Conservation (phyloP, 345 rosid genomes). For the Noccaea bulbosa region DNA sequence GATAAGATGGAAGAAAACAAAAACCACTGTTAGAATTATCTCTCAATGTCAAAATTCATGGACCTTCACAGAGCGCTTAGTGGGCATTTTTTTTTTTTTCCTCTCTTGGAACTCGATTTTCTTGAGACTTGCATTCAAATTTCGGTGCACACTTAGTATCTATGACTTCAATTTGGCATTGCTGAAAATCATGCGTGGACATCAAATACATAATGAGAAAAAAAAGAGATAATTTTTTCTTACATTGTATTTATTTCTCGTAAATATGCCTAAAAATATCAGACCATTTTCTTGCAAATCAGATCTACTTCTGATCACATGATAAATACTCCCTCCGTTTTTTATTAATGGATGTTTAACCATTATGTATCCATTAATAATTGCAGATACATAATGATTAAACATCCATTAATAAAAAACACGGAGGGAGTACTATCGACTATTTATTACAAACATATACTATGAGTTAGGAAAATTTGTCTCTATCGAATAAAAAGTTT, state of each 20-base stretch:
- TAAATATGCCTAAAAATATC: not conserved
- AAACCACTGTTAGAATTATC: not conserved
- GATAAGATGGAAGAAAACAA: not conserved
- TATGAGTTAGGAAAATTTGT: not conserved
- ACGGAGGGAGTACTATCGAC: too few relatives aligned
- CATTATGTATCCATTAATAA: too few relatives aligned
- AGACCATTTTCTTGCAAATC: too few relatives aligned
- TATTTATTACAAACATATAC: too few relatives aligned
- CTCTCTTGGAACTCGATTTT: conserved; percentile 15
- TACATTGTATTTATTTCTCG: too few relatives aligned
- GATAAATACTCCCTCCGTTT: too few relatives aligned
- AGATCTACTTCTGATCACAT: too few relatives aligned
- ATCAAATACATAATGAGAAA: not conserved
- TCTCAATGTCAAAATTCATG: conserved; percentile 4
- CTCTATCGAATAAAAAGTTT: not conserved
- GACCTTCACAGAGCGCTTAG: not conserved
- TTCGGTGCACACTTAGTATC: not conserved
- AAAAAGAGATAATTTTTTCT: too few relatives aligned
- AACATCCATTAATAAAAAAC: too few relatives aligned
- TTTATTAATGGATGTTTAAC: too few relatives aligned
- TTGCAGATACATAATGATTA: too few relatives aligned
- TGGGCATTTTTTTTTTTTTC: not conserved
- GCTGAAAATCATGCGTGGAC: conserved; percentile 6
- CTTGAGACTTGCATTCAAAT: conserved; percentile 12
- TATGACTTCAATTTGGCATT: not conserved